These are phyloP conservation scores for Pinus tabuliformis DNA, from an alignment of 75 land plant genomes.

Conservation along the genomic window DNA sequence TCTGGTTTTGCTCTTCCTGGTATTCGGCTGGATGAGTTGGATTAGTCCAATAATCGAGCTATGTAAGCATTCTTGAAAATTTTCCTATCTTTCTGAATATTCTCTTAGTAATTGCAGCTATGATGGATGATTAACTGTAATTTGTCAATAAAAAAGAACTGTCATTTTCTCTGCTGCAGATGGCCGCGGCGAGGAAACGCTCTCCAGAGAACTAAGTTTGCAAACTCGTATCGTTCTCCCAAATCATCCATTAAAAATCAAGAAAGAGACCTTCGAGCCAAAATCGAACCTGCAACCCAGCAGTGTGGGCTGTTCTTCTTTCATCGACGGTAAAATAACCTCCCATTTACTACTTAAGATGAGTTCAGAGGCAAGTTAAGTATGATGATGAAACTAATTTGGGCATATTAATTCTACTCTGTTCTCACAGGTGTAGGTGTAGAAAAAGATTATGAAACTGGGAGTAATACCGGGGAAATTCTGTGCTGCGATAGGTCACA, in stretches of 20 bases:
- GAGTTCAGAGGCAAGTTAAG: neutral
- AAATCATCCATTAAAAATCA: neutral
- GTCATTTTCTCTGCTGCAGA: neutral
- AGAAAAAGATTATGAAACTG: too few species aligned
- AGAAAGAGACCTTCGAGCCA: neutral
- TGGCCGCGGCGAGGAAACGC: neutral
- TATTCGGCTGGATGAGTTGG: neutral
- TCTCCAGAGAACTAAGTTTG: neutral
- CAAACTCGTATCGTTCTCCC: neutral
- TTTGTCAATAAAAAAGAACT: neutral
- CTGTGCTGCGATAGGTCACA: constrained; percentile 62
- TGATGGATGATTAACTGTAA: too few species aligned
- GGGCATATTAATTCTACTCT: neutral
- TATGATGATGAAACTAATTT: neutral
- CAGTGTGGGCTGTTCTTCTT: neutral
- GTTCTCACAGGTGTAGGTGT: neutral
- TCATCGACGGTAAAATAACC: neutral
- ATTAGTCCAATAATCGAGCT: neutral
- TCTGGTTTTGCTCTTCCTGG: too few species aligned
- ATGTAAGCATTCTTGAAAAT: neutral
- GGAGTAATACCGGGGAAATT: constrained; percentile 4
- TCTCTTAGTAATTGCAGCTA: too few species aligned
- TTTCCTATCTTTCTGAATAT: neutral
- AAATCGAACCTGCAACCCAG: neutral
- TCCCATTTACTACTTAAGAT: neutral